These are phyloP conservation scores for Cryptosporidium canis DNA, from an alignment of 169 alveolate genomes.

Conservation along the genomic window DNA sequence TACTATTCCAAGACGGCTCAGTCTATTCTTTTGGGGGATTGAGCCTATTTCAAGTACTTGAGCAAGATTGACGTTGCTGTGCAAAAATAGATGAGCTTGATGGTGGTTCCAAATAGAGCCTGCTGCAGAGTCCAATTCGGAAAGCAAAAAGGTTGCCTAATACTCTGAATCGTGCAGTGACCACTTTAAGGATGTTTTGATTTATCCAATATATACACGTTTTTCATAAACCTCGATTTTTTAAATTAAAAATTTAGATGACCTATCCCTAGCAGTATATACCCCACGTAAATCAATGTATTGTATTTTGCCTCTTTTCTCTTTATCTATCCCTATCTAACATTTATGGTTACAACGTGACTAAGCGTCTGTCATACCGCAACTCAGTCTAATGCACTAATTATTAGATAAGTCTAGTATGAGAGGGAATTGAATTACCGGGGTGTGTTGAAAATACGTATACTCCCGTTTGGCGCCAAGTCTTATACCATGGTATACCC, in stretches of 20 bases:
- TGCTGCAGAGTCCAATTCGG: no score
- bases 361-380: conserved; percentile 72
- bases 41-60: no score
- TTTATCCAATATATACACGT: background rate
- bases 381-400: conserved; percentile 70
- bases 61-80: no score
- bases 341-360: conserved; percentile 52
- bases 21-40: no score
- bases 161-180: background rate
- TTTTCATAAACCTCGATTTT: background rate
- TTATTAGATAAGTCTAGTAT: conserved; percentile 47
- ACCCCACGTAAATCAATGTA: conserved; percentile 63
- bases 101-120: no score
- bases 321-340: conserved; percentile 59
- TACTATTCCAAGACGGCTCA: no score
- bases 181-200: background rate
- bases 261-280: background rate
- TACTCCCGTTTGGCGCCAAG: conserved; percentile 53
- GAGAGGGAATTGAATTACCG: background rate
- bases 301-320: conserved; percentile 16
- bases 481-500: background rate
- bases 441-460: conserved; percentile 57
- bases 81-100: no score
- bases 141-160: background rate
- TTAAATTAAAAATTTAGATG: background rate